Evolutionary conservation across 2,329 filamentous ascomycete species (phyloP).

Genomic region (Talaromyces sp.): DNA sequence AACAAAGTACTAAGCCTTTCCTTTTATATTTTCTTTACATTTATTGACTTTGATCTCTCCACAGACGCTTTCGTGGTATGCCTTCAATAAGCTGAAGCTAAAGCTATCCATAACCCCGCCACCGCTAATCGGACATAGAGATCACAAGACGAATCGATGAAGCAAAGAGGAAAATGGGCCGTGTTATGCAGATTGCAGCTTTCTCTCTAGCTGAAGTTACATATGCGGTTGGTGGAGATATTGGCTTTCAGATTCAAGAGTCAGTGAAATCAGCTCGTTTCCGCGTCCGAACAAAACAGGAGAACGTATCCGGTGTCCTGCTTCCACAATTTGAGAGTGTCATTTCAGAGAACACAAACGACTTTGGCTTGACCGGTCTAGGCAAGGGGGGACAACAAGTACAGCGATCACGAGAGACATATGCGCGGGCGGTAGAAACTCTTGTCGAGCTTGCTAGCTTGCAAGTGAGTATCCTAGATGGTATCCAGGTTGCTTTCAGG

Average conservation of each 20-base stretch:
- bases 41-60: conserved; percentile 26
- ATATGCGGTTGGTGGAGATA: conserved; percentile 92
- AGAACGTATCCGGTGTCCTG: conserved; percentile 96
- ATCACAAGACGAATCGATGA: conserved; percentile 97
- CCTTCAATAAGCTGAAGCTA: conserved; percentile 19
- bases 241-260: conserved; percentile 96
- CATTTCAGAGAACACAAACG: conserved; percentile 81
- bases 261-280: conserved; percentile 91
- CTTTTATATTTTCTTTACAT: not conserved
- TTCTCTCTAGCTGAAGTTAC: conserved; percentile 97
- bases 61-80: conserved; percentile 82
- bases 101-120: conserved; percentile 21
- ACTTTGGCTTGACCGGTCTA: conserved; percentile 92
- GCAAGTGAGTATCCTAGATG: conserved; percentile 52
- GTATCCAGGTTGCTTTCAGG: not conserved
- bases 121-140: conserved; percentile 54
- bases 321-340: conserved; percentile 92
- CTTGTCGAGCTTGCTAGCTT: conserved; percentile 91
- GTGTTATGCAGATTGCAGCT: conserved; percentile 97
- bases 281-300: conserved; percentile 88
- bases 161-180: conserved; percentile 98
- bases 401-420: conserved; percentile 90
- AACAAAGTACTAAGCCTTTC: conserved; percentile 68
- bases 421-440: conserved; percentile 91
- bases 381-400: conserved; percentile 98